Percentiles rank a stretch among this genome's conserved stretches.
These are phyloP conservation scores for Botrytis elliptica DNA, from an alignment of 2,329 filamentous ascomycete genomes.

Conservation along the genomic window DNA sequence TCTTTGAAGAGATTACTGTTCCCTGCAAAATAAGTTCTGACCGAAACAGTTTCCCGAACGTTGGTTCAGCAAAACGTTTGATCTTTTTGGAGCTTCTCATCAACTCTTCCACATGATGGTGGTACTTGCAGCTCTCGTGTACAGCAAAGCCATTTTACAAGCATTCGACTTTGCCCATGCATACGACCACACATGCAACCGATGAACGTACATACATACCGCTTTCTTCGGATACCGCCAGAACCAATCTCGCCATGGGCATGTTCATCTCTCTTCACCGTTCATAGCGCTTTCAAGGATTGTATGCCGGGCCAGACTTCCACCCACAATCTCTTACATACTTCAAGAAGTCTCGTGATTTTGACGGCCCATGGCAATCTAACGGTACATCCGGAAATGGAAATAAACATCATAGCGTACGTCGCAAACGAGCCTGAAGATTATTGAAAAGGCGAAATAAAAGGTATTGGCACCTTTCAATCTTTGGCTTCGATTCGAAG, in stretches of 20 bases:
- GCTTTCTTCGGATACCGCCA: slow-evolving; percentile 15
- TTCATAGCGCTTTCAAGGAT: slow-evolving; percentile 1
- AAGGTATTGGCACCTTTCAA: not conserved
- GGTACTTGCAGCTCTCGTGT: slow-evolving; percentile 44
- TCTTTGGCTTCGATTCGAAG: not conserved
- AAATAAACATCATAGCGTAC: not conserved
- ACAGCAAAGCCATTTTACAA: slow-evolving; percentile 41
- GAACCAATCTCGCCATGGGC: not conserved
- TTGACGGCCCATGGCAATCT: slow-evolving; percentile 1
- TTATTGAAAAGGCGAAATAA: not conserved
- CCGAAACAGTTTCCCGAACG: slow-evolving; percentile 44
- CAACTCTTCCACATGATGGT: slow-evolving; percentile 51
- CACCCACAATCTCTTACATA: not conserved
- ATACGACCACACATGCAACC: slow-evolving; percentile 8
- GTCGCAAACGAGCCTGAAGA: not conserved
- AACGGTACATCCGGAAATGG: not conserved
- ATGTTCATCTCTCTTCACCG: slow-evolving; percentile 10
- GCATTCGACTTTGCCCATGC: slow-evolving; percentile 42
- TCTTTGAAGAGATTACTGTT: not conserved
- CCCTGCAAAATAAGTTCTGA: slow-evolving; percentile 1
- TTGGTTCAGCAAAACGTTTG: slow-evolving; percentile 46
- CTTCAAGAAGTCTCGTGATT: slow-evolving; percentile 1
- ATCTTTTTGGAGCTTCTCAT: slow-evolving; percentile 49
- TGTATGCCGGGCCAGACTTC: slow-evolving; percentile 2
- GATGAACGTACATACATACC: slow-evolving; percentile 9